phyloP scores from a whole-genome alignment of 352 stramenopile genomes.

The Pythium rhizo-oryzae region DNA sequence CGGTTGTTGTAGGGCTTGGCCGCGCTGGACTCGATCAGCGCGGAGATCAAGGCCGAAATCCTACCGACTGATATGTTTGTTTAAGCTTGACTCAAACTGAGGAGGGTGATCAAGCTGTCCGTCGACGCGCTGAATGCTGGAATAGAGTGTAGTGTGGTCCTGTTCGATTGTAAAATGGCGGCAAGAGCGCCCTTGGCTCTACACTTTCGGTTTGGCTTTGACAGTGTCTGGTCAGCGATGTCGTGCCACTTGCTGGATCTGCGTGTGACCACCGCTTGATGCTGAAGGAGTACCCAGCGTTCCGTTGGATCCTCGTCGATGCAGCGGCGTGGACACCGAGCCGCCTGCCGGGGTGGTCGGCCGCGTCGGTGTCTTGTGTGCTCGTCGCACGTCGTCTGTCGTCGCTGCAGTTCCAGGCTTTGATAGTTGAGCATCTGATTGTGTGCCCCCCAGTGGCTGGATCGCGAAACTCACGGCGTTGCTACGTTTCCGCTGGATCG shows the following conservation, averaged over 20 bases:
- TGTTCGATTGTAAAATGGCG: too few relatives aligned
- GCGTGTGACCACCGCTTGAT: too few relatives aligned
- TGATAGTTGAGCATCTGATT: neutral
- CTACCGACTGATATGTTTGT: too few relatives aligned
- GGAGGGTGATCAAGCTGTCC: too few relatives aligned
- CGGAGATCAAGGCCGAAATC: too few relatives aligned
- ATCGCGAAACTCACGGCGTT: constrained; percentile 22
- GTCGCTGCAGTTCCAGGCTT: neutral
- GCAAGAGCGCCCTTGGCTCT: too few relatives aligned
- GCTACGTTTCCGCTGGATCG: constrained; percentile 22
- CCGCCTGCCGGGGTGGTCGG: neutral
- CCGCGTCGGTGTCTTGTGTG: neutral
- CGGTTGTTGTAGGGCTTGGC: too few relatives aligned
- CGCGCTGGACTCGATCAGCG: too few relatives aligned
- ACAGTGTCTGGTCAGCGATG: neutral
- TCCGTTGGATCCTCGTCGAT: constrained; percentile 1
- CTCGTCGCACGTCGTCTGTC: neutral
- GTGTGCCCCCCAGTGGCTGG: neutral
- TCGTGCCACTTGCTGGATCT: too few relatives aligned
- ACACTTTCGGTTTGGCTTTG: neutral
- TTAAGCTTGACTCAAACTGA: too few relatives aligned
- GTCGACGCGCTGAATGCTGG: too few relatives aligned
- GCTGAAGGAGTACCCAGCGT: neutral
- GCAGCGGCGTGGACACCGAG: neutral
- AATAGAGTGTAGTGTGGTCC: too few relatives aligned